phyloP scores from a whole-genome alignment of 2,329 filamentous ascomycete genomes.

The Pyricularia pennisetigena region DNA sequence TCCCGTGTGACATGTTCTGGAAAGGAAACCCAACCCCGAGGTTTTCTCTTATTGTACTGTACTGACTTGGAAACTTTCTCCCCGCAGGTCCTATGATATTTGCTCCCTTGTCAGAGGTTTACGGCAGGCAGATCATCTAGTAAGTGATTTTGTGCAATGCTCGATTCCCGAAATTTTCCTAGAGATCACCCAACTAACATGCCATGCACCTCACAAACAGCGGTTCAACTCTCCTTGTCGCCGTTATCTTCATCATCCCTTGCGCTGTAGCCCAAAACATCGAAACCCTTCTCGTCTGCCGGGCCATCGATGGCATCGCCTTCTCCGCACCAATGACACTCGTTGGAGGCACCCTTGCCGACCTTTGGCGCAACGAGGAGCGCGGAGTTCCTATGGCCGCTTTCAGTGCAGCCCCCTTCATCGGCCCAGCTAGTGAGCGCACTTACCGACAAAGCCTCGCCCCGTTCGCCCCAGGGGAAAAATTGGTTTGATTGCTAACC shows the following conservation, averaged over 20 bases:
- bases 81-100: conserved; percentile 61
- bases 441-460: not conserved
- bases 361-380: conserved; percentile 78
- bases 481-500: not conserved
- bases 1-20: not conserved
- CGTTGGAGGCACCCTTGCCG: conserved; percentile 72
- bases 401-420: conserved; percentile 73
- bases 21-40: not conserved
- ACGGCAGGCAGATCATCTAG: conserved; percentile 65
- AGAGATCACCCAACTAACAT: not conserved
- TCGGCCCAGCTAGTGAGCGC: conserved; percentile 58
- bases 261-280: conserved; percentile 71
- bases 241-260: conserved; percentile 72
- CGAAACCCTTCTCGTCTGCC: conserved; percentile 63
- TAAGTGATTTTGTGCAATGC: conserved; percentile 16
- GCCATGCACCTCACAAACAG: conserved; percentile 14
- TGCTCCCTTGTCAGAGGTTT: conserved; percentile 67
- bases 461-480: not conserved
- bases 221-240: conserved; percentile 53
- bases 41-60: not conserved
- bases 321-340: conserved; percentile 83
- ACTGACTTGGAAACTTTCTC: not conserved
- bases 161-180: not conserved
- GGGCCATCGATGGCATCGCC: conserved; percentile 71
- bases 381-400: conserved; percentile 80